A percentile compares a stretch with the other conserved stretches of the same genome.
phyloP scores from a whole-genome alignment of 2,329 filamentous ascomycete genomes.

The Fusarium annulatum region DNA sequence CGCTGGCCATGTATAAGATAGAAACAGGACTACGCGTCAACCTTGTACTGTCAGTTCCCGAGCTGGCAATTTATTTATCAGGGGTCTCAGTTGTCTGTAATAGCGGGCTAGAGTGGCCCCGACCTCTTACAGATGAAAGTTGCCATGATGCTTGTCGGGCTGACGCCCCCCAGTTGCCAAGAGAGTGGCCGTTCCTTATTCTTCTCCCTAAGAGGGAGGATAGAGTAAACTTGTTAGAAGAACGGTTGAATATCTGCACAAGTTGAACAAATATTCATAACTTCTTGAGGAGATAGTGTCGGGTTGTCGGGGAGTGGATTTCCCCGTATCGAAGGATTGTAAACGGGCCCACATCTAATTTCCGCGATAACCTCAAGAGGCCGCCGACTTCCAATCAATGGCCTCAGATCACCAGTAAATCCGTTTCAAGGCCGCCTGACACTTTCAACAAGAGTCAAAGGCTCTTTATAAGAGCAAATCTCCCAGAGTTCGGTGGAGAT shows the following conservation, averaged over 20 bases:
- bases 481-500: not conserved
- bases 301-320: conserved; percentile 8
- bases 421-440: not conserved
- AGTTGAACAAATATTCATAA: not conserved
- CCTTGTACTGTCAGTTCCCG: not conserved
- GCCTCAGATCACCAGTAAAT: not conserved
- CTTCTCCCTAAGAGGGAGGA: not conserved
- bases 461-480: not conserved
- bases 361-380: conserved; percentile 13
- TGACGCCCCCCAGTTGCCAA: not conserved
- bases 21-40: not conserved
- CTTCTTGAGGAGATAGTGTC: not conserved
- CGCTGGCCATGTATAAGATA: not conserved
- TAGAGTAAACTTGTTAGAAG: not conserved
- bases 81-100: too few species aligned
- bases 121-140: not conserved
- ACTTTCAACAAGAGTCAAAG: not conserved
- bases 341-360: conserved; percentile 3
- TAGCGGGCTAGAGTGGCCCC: not conserved
- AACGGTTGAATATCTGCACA: not conserved
- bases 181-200: not conserved
- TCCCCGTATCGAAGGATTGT: not conserved
- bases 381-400: conserved; percentile 15
- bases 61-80: not conserved
- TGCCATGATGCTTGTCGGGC: not conserved